phyloP scores from a whole-genome alignment of 2,329 filamentous ascomycete species.

The Arachnomyces sp. region DNA sequence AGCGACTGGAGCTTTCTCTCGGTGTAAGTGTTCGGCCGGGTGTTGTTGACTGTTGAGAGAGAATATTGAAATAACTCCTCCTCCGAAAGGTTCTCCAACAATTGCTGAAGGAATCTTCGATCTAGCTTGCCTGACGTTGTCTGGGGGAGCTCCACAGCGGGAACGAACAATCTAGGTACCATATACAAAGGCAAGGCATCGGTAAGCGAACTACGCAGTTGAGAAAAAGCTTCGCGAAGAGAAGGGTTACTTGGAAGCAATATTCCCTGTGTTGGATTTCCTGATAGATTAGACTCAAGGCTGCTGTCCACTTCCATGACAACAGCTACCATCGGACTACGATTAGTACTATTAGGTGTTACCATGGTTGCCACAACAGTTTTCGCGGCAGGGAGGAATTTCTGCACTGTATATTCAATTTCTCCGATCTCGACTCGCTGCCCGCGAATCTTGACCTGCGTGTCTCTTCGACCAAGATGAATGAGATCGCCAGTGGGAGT shows the following conservation, averaged over 20 bases:
- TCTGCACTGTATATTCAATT: too few species aligned
- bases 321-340: too few species aligned
- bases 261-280: too few species aligned
- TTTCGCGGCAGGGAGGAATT: too few species aligned
- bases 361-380: too few species aligned
- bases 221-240: too few species aligned
- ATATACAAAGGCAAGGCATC: conserved; percentile 29
- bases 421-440: conserved; percentile 94
- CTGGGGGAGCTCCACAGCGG: conserved; percentile 29
- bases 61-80: conserved; percentile 9
- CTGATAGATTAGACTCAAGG: too few species aligned
- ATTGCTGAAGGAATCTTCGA: conserved; percentile 20
- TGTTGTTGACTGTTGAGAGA: conserved; percentile 6
- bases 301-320: too few species aligned
- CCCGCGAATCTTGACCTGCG: conserved; percentile 91
- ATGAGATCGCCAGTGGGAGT: conserved; percentile 64
- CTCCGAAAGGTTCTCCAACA: conserved; percentile 15
- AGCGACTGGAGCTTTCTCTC: conserved; percentile 8
- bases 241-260: too few species aligned
- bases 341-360: conserved; percentile 1
- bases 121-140: conserved; percentile 32
- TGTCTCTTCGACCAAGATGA: conserved; percentile 72
- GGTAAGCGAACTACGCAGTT: too few species aligned
- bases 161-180: conserved; percentile 30
- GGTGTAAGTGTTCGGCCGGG: conserved; percentile 1